A percentile compares a stretch with the other conserved stretches of the same genome.
phyloP scores from a whole-genome alignment of 2,329 filamentous ascomycete genomes.

The Tolypocladium ovalisporum region DNA sequence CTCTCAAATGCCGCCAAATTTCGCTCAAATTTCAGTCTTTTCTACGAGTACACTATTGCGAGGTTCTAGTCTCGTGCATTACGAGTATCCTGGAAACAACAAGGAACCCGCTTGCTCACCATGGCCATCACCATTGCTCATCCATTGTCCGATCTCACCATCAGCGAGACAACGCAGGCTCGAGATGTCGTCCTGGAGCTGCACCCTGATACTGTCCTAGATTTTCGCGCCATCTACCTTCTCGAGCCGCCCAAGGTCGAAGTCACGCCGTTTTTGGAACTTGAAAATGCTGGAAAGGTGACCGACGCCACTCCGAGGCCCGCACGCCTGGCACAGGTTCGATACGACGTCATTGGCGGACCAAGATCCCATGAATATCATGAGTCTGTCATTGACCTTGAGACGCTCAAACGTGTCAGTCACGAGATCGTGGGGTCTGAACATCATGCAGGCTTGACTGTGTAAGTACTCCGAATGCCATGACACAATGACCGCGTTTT shows the following conservation, averaged over 20 bases:
- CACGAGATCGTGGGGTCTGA: constrained; percentile 16
- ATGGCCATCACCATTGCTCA: constrained; percentile 12
- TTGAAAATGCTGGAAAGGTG: constrained; percentile 23
- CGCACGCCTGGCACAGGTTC: constrained; percentile 28
- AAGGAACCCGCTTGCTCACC: background rate
- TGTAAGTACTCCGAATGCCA: constrained; percentile 11
- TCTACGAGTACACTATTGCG: background rate
- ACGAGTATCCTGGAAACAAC: background rate
- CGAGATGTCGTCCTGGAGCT: constrained; percentile 19
- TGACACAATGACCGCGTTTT: background rate
- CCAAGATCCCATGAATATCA: constrained; percentile 15
- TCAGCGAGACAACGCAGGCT: constrained; percentile 20
- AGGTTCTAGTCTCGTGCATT: background rate
- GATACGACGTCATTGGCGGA: constrained; percentile 23
- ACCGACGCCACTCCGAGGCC: constrained; percentile 16
- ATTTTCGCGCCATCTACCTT: constrained; percentile 40
- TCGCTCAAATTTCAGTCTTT: background rate
- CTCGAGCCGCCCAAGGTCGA: constrained; percentile 37
- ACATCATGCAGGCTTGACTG: constrained; percentile 17
- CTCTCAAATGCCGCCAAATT: background rate
- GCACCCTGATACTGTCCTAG: constrained; percentile 17
- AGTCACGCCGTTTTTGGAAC: constrained; percentile 34
- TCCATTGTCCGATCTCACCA: constrained; percentile 18
- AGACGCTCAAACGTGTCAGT: constrained; percentile 9
- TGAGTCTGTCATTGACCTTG: constrained; percentile 24